Evolutionary conservation across 148 eudicot genomes (phyloP).

Genomic region (Rhododendron simsii): DNA sequence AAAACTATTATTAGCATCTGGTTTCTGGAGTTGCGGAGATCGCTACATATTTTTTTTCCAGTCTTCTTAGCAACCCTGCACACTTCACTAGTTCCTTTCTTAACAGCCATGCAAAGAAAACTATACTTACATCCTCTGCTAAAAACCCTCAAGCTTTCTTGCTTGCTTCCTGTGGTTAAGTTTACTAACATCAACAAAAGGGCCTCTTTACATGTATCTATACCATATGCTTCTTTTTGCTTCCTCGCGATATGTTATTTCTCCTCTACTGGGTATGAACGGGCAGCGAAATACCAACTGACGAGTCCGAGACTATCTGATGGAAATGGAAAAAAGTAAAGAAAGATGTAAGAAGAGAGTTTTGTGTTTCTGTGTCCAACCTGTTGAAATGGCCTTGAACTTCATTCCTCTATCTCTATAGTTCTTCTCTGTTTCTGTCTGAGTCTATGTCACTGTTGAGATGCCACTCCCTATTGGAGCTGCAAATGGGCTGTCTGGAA

Average conservation of each 20-base stretch:
- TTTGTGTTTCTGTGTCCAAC: not conserved
- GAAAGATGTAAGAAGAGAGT: not conserved
- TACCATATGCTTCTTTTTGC: slow-evolving; percentile 4
- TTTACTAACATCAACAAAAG: not conserved
- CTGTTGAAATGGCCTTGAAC: not conserved
- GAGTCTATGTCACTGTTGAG: slow-evolving; percentile 25
- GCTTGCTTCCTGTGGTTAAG: slow-evolving; percentile 13
- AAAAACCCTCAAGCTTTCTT: slow-evolving; percentile 13
- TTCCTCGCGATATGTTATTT: slow-evolving; percentile 7
- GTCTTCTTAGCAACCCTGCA: slow-evolving; percentile 1
- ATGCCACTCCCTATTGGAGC: slow-evolving; percentile 24
- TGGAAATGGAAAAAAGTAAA: not conserved
- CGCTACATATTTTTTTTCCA: not conserved
- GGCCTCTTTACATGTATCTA: not conserved
- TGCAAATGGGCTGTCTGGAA: slow-evolving; percentile 44
- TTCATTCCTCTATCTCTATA: not conserved
- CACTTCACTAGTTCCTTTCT: slow-evolving; percentile 7
- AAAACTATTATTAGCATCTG: not conserved
- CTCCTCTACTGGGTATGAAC: slow-evolving; percentile 3
- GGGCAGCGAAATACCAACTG: not conserved
- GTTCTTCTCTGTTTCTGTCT: slow-evolving; percentile 9
- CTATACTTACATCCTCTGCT: slow-evolving; percentile 18
- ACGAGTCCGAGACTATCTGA: not conserved
- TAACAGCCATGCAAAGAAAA: slow-evolving; percentile 3
- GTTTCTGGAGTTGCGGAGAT: slow-evolving; percentile 15